A percentile compares a stretch with the other conserved stretches of the same genome.
phyloP scores from a whole-genome alignment of 2,329 filamentous ascomycete species.

The Colletotrichum costaricense region DNA sequence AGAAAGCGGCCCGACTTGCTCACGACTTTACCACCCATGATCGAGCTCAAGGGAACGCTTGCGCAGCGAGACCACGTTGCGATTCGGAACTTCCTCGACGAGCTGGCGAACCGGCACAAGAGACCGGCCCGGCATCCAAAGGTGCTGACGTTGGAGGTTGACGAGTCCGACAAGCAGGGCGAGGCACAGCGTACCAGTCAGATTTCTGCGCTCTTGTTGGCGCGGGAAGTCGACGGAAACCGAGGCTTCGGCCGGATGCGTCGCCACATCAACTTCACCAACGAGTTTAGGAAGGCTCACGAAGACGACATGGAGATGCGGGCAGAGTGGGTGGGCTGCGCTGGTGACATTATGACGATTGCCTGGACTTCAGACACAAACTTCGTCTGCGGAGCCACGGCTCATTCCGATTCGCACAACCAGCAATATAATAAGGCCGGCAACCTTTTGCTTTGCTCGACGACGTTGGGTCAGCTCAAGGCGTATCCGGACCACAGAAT shows the following conservation, averaged over 20 bases:
- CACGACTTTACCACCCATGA: slow-evolving; percentile 19
- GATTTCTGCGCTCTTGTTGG: slow-evolving; percentile 56
- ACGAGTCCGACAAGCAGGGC: slow-evolving; percentile 43
- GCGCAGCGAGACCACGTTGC: slow-evolving; percentile 44
- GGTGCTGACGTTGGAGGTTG: slow-evolving; percentile 45
- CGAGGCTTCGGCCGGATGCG: slow-evolving; percentile 54
- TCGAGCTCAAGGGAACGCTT: slow-evolving; percentile 35
- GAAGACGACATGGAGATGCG: slow-evolving; percentile 65
- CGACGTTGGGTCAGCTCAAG: slow-evolving; percentile 53
- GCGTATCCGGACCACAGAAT: slow-evolving; percentile 69
- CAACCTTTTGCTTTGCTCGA: slow-evolving; percentile 68
- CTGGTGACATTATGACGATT: slow-evolving; percentile 70
- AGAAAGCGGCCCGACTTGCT: slow-evolving; percentile 24
- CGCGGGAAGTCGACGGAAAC: slow-evolving; percentile 61
- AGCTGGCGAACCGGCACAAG: slow-evolving; percentile 49
- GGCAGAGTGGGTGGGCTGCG: slow-evolving; percentile 69
- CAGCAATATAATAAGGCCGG: slow-evolving; percentile 75
- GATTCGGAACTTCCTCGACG: slow-evolving; percentile 50
- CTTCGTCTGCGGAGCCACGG: slow-evolving; percentile 72
- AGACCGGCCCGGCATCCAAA: slow-evolving; percentile 38
- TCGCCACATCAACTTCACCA: slow-evolving; percentile 56
- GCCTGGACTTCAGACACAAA: slow-evolving; percentile 65
- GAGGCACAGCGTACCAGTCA: slow-evolving; percentile 43
- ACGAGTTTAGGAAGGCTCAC: slow-evolving; percentile 54
- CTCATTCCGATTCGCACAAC: slow-evolving; percentile 71